A percentile compares a stretch with the other conserved stretches of the same genome.
Conservation (phyloP, 805 yeast species). For the Saccharomycopsis fibuligera region DNA sequence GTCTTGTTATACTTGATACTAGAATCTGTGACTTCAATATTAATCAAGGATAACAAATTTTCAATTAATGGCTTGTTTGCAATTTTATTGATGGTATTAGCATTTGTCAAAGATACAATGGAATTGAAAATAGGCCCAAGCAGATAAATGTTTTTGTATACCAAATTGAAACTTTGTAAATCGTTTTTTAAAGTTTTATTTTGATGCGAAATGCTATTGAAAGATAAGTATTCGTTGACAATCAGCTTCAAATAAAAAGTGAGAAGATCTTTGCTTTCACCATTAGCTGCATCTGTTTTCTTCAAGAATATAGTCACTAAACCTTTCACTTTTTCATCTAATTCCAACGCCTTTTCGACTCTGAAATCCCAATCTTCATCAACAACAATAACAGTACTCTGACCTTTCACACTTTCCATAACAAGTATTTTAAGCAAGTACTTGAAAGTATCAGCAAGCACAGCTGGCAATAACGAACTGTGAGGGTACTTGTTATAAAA, state of each 20-base stretch:
- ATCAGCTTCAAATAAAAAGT: slow-evolving; percentile 1
- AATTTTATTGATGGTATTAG: neutral
- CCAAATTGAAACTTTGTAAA: slow-evolving; percentile 1
- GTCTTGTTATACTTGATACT: slow-evolving; percentile 11
- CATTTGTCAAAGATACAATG: slow-evolving; percentile 26
- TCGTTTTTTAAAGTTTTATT: neutral
- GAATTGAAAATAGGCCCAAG: slow-evolving; percentile 25
- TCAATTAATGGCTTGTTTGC: neutral
- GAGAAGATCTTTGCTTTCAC: neutral
- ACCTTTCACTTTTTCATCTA: slow-evolving; percentile 47
- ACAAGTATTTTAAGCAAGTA: slow-evolving; percentile 56
- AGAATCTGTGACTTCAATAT: neutral
- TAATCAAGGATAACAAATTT: slow-evolving; percentile 2
- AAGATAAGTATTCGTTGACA: slow-evolving; percentile 3
- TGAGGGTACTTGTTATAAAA: slow-evolving; percentile 23
- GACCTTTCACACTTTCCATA: slow-evolving; percentile 43
- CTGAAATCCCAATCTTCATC: slow-evolving; percentile 74
- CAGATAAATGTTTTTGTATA: slow-evolving; percentile 7
- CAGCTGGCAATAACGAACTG: slow-evolving; percentile 26
- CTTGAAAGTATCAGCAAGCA: slow-evolving; percentile 38
- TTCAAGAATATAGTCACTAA: slow-evolving; percentile 25
- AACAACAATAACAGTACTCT: slow-evolving; percentile 47
- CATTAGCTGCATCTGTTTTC: neutral
- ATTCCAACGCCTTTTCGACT: slow-evolving; percentile 59
- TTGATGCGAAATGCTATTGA: neutral